Evolutionary conservation across 164 flowering plant species (phyloP).

Genomic region (Aristolochia contorta): DNA sequence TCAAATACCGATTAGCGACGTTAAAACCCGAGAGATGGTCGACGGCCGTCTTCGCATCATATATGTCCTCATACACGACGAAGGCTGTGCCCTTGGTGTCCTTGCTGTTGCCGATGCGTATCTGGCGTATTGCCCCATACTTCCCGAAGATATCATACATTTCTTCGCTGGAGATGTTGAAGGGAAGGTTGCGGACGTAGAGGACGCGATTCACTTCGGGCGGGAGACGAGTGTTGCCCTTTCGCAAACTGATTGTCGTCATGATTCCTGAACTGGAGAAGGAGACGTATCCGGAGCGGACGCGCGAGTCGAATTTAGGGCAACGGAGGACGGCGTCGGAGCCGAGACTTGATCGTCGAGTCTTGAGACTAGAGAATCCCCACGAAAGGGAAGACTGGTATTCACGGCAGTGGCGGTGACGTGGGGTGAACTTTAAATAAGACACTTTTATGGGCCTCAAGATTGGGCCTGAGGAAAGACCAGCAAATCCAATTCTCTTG

Average conservation of each 20-base stretch:
- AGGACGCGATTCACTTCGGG: conserved; percentile 87
- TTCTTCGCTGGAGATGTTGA: conserved; percentile 95
- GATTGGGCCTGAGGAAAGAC: too few relatives aligned
- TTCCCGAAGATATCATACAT: conserved; percentile 99
- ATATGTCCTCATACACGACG: conserved; percentile 96
- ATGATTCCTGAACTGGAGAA: conserved; percentile 7
- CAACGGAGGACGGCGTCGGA: too few relatives aligned
- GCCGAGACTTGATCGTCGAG: too few relatives aligned
- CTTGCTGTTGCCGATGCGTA: conserved; percentile 76
- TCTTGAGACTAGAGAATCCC: too few relatives aligned
- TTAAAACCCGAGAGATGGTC: conserved; percentile 95
- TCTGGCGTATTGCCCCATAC: conserved; percentile 94
- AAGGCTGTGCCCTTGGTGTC: conserved; percentile 93
- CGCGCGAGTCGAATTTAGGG: too few relatives aligned
- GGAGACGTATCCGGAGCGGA: too few relatives aligned
- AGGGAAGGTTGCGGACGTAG: conserved; percentile 86
- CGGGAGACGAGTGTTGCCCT: conserved; percentile 85
- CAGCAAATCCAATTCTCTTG: too few relatives aligned
- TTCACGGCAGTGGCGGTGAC: too few relatives aligned
- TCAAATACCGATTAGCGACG: conserved; percentile 87
- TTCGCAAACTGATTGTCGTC: conserved; percentile 74
- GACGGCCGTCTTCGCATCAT: conserved; percentile 95
- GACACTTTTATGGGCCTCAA: too few relatives aligned
- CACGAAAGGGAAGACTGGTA: too few relatives aligned
- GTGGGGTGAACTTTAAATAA: too few relatives aligned